Percentiles rank a stretch among this genome's conserved stretches.
phyloP scores from a whole-genome alignment of 164 flowering plant genomes.

The Macadamia integrifolia region DNA sequence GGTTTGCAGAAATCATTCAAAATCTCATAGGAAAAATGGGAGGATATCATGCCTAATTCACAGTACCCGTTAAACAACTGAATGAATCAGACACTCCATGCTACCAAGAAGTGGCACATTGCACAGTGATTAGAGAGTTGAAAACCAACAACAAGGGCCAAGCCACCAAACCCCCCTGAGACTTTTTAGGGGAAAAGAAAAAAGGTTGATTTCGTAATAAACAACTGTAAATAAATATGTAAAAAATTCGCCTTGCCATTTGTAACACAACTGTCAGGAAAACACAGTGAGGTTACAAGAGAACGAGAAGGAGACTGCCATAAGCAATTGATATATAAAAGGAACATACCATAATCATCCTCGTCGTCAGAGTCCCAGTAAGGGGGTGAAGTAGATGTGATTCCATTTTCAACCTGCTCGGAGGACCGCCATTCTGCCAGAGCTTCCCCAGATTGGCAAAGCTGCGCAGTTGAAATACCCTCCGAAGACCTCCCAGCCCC shows the following conservation, averaged over 20 bases:
- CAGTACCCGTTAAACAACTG: background rate
- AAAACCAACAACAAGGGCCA: background rate
- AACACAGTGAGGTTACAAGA: background rate
- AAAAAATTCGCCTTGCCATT: too few species aligned
- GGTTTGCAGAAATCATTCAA: background rate
- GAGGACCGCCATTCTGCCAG: slow-evolving; percentile 46
- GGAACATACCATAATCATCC: slow-evolving; percentile 27
- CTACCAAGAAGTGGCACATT: background rate
- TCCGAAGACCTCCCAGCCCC: slow-evolving; percentile 35
- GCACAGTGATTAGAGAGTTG: background rate
- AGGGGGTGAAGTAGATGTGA: slow-evolving; percentile 45
- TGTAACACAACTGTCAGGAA: too few species aligned
- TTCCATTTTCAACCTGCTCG: slow-evolving; percentile 51
- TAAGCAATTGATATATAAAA: too few species aligned
- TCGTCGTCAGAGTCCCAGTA: slow-evolving; percentile 48
- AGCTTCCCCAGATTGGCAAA: slow-evolving; percentile 39
- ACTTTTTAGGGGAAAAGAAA: too few species aligned
- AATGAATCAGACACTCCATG: slow-evolving; percentile 6
- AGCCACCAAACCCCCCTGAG: too few species aligned
- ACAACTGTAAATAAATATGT: too few species aligned
- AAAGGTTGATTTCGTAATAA: too few species aligned
- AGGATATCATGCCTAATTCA: background rate
- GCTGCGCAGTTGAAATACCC: slow-evolving; percentile 30
- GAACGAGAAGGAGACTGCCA: background rate
- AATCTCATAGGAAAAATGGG: too few species aligned